Conservation (phyloP, 2,329 filamentous ascomycete species). For the Alternaria novae-zelandiae region DNA sequence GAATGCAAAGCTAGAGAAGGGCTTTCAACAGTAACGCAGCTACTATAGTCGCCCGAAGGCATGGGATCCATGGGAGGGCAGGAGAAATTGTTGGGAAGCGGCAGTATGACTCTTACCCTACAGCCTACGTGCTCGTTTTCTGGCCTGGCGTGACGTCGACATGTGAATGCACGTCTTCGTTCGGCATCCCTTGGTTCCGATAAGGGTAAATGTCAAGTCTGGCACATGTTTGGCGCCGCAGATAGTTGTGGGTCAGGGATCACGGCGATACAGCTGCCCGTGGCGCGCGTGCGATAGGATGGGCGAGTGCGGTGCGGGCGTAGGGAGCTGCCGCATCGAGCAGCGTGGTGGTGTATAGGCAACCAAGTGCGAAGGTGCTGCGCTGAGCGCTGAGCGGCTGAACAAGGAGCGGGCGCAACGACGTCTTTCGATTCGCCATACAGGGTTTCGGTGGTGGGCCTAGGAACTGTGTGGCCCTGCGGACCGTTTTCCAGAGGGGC, state of each 20-base stretch:
- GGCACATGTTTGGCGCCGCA: neutral
- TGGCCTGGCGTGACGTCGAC: constrained; percentile 6
- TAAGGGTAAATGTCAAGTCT: constrained; percentile 1
- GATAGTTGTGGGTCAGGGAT: constrained; percentile 3
- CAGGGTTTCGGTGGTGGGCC: neutral
- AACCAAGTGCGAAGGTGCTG: constrained; percentile 8
- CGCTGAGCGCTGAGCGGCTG: constrained; percentile 4
- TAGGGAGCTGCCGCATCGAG: constrained; percentile 17
- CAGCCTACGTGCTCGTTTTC: neutral
- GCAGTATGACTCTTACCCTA: constrained; percentile 8
- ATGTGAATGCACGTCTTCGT: constrained; percentile 4
- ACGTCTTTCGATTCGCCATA: constrained; percentile 14
- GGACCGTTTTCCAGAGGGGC: constrained; percentile 26
- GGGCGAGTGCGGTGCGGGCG: neutral
- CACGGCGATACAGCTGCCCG: neutral
- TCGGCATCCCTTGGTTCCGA: neutral
- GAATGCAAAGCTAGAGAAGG: neutral
- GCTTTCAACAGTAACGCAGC: neutral
- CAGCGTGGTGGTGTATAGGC: constrained; percentile 24
- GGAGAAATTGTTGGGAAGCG: constrained; percentile 8
- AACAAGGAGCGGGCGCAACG: constrained; percentile 10
- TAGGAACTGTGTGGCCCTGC: constrained; percentile 7
- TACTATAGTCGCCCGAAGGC: neutral
- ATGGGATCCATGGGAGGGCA: neutral
- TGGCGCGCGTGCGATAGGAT: constrained; percentile 5